These are phyloP conservation scores for Monosporozyma aquatica DNA, from an alignment of 805 yeast species.

Conservation along the genomic window DNA sequence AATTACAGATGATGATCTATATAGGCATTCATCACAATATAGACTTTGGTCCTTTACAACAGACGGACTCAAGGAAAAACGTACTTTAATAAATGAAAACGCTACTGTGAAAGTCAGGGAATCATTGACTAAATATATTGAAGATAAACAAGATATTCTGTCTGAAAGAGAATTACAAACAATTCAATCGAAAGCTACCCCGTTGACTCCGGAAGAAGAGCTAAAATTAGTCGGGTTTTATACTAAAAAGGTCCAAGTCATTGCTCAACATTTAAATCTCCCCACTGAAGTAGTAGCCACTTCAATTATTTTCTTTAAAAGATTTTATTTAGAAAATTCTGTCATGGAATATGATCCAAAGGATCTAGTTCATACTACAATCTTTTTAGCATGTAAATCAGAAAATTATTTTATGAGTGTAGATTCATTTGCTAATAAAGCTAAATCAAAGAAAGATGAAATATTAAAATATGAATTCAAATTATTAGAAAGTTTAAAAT, in stretches of 20 bases:
- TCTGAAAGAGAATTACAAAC: conserved; percentile 27
- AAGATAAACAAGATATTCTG: conserved; percentile 23
- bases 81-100: conserved; percentile 43
- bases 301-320: conserved; percentile 71
- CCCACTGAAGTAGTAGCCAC: conserved; percentile 87
- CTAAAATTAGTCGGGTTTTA: conserved; percentile 56
- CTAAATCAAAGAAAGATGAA: conserved; percentile 57
- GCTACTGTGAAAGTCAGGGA: conserved; percentile 37
- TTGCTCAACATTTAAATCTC: conserved; percentile 65
- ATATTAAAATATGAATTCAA: conserved; percentile 74
- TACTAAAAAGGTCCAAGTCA: conserved; percentile 58
- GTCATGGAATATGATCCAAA: conserved; percentile 88
- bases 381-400: conserved; percentile 85
- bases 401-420: conserved; percentile 87
- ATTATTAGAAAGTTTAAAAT: conserved; percentile 62
- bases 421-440: conserved; percentile 62
- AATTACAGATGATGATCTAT: conserved; percentile 75
- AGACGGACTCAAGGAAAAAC: conserved; percentile 42
- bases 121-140: conserved; percentile 26
- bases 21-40: conserved; percentile 79
- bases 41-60: conserved; percentile 74
- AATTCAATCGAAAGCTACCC: conserved; percentile 28
- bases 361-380: conserved; percentile 65
- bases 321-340: conserved; percentile 70
- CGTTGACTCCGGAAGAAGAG: conserved; percentile 65